Evolutionary conservation across 306 rosid species (phyloP), one percentile per base, ranked within the genome.

Genomic region (Argentina anserina): DNA sequence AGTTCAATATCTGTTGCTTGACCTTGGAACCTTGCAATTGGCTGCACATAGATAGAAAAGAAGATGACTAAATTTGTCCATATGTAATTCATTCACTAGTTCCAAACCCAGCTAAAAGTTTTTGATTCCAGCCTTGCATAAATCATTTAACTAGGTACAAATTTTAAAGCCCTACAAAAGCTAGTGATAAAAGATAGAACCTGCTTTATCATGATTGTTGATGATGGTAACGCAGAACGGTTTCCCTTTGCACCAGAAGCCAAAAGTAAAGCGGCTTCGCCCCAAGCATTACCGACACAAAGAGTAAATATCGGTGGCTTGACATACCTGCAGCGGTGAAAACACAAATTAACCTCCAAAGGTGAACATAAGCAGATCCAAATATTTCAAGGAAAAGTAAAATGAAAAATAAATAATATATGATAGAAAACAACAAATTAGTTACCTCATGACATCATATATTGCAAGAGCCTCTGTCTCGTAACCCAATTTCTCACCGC

Each of bases 221-320:
- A 90, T 65, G 97, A 95, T 68, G 97, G 99, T 84, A 88, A 84
- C 36, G 99, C 93, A 70, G 97, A 90, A 71, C 99, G 99, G 78
- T 92, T 91, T 82, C 99, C 97, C 84, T 75, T 88, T 45, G 96
- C 89, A 76, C 99, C 99, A 59, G 99, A 83, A 74, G 99, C 96
- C 86, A 95, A 87, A 77, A 95, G 99, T 80, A 95, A 82, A 60
- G 99, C 97, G 62, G 99, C 97, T 89, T 95, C 99, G 76, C 97
- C 99, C 99, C 99, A 95, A 70, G 97, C 97, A 79, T 91, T 95
- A 69, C 97, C 99, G 60, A 95, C 96, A 76, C 97, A 91, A 0
- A 95, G 91, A 40, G 99, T 95, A 77, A 91, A 95, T 78, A 95
- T 87, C 23, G 99, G 93, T 58, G 99, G 88, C 75, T 88, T 90